These are phyloP conservation scores for Tilletia setariae DNA, from an alignment of 1,284 basidiomycete species.

Conservation along the genomic window DNA sequence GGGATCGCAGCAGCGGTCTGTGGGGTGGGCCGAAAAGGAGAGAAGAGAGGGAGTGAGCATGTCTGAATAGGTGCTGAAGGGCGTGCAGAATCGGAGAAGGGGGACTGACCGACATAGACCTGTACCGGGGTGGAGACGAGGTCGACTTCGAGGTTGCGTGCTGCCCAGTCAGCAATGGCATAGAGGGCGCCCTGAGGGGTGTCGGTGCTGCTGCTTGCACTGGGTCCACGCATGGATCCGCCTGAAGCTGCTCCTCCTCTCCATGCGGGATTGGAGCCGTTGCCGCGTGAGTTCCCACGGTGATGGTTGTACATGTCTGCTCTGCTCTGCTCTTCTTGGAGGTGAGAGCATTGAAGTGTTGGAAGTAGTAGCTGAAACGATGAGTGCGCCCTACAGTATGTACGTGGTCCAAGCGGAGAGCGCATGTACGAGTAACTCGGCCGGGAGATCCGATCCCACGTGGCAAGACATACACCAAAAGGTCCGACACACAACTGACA, in stretches of 20 bases:
- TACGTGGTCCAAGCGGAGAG: too few relatives aligned
- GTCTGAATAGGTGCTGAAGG: too few relatives aligned
- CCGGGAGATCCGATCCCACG: too few relatives aligned
- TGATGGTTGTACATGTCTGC: slow-evolving; percentile 14
- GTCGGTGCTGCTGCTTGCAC: slow-evolving; percentile 10
- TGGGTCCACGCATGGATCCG: background rate
- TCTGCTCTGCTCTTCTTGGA: too few relatives aligned
- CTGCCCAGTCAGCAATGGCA: slow-evolving; percentile 44
- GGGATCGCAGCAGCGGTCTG: slow-evolving; percentile 80
- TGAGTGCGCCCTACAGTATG: too few relatives aligned
- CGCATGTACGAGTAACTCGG: too few relatives aligned
- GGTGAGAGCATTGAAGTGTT: too few relatives aligned
- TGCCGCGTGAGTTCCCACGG: background rate
- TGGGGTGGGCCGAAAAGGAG: background rate
- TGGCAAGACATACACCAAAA: too few relatives aligned
- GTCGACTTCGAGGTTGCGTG: slow-evolving; percentile 39
- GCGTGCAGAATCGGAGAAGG: too few relatives aligned
- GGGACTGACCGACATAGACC: slow-evolving; percentile 34
- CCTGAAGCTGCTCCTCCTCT: background rate
- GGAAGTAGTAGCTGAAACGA: too few relatives aligned
- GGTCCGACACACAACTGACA: too few relatives aligned
- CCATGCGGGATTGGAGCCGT: slow-evolving; percentile 8
- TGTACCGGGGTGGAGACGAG: slow-evolving; percentile 34
- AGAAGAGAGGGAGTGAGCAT: background rate
- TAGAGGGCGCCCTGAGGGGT: slow-evolving; percentile 27